Conservation (phyloP, 352 stramenopile genomes). For the Globisporangium emineosum region DNA sequence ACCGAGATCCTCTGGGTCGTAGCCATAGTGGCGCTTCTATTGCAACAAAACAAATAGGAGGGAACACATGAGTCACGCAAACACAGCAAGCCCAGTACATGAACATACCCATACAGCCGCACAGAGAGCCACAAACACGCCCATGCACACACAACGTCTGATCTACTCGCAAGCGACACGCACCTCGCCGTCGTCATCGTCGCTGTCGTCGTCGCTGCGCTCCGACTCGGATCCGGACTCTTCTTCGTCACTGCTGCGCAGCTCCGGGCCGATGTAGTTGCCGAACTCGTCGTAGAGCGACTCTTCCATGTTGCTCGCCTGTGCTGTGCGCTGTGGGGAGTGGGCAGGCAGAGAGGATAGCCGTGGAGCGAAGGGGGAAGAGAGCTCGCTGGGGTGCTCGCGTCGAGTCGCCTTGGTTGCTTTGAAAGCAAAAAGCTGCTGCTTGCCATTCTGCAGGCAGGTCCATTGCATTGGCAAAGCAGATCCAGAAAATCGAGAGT, state of each 20-base stretch:
- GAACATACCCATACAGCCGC: neutral
- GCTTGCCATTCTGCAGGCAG: too few relatives aligned
- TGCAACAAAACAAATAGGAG: neutral
- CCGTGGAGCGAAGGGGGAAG: neutral
- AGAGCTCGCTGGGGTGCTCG: too few relatives aligned
- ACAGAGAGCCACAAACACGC: slow-evolving; percentile 7
- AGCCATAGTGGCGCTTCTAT: slow-evolving; percentile 15
- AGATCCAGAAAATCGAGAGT: too few relatives aligned
- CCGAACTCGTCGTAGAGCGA: slow-evolving; percentile 99
- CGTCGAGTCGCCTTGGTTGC: too few relatives aligned
- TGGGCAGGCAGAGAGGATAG: neutral
- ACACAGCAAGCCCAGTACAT: neutral
- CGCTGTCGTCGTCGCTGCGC: slow-evolving; percentile 37
- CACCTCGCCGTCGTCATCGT: slow-evolving; percentile 36
- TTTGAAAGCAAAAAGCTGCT: too few relatives aligned
- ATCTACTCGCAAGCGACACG: neutral
- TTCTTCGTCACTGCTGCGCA: slow-evolving; percentile 82
- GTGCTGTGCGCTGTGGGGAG: neutral
- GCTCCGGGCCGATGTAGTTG: slow-evolving; percentile 99
- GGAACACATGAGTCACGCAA: neutral
- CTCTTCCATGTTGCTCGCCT: slow-evolving; percentile 83
- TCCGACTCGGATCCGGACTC: slow-evolving; percentile 50
- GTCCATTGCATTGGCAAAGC: too few relatives aligned
- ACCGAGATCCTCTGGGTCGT: slow-evolving; percentile 20
- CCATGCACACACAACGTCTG: neutral